phyloP scores from a whole-genome alignment of 495 filamentous ascomycete genomes.

The Neurospora cerealis region DNA sequence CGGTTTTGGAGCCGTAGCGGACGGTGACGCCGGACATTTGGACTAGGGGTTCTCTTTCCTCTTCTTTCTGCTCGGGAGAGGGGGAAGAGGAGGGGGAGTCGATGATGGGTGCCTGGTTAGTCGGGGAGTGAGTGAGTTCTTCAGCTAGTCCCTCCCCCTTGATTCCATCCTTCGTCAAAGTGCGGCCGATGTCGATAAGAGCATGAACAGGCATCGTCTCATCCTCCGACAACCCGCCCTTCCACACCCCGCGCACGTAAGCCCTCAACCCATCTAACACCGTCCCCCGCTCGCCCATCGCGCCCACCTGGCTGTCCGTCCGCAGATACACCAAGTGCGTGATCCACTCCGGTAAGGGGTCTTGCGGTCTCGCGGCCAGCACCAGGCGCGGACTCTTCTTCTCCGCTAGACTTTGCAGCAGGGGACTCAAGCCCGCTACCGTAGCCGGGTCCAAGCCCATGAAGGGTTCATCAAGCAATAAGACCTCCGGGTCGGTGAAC shows the following conservation, averaged over 20 bases:
- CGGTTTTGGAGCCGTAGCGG: constrained; percentile 64
- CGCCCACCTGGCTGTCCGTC: constrained; percentile 45
- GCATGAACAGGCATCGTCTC: constrained; percentile 31
- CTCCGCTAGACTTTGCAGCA: constrained; percentile 56
- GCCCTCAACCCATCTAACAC: constrained; percentile 39
- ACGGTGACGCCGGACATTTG: constrained; percentile 79
- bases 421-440: constrained; percentile 51
- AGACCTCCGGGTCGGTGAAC: constrained; percentile 63
- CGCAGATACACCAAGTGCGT: constrained; percentile 66
- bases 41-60: constrained; percentile 52
- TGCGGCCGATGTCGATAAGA: constrained; percentile 40
- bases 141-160: constrained; percentile 24
- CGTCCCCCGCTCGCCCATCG: constrained; percentile 44
- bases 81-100: too few species aligned
- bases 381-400: constrained; percentile 59
- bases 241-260: constrained; percentile 32
- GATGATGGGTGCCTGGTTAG: background rate
- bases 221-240: constrained; percentile 22
- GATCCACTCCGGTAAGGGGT: constrained; percentile 80
- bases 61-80: constrained; percentile 5
- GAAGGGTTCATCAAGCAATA: constrained; percentile 90
- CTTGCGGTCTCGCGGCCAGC: constrained; percentile 71
- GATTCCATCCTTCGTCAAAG: constrained; percentile 36
- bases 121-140: background rate
- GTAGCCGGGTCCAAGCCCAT: constrained; percentile 92